Conservation (phyloP, 176 grass and related monocot genomes). For the Secale cereale region DNA sequence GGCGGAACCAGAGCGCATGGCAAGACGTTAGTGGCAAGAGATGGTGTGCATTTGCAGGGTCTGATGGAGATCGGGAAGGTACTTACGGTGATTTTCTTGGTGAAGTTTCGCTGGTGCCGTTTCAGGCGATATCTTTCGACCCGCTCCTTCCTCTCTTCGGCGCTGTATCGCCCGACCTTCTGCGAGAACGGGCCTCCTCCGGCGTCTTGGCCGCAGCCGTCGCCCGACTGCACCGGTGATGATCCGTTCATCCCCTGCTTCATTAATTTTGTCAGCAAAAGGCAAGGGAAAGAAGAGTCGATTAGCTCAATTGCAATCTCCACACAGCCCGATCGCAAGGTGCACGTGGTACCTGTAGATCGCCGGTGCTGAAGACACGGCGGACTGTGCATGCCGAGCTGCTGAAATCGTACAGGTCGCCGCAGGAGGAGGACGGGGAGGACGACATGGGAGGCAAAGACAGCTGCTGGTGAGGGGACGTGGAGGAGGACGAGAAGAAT, state of each 20-base stretch:
- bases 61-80: not conserved
- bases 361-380: conserved; percentile 80
- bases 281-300: not conserved
- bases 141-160: conserved; percentile 72
- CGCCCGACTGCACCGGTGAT: conserved; percentile 29
- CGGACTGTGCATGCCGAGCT: conserved; percentile 47
- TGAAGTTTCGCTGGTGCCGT: conserved; percentile 71
- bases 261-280: not conserved
- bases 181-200: conserved; percentile 29
- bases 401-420: conserved; percentile 60
- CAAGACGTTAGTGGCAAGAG: not conserved
- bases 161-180: conserved; percentile 62
- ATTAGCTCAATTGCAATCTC: not conserved
- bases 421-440: conserved; percentile 60
- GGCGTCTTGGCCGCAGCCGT: conserved; percentile 41
- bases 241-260: conserved; percentile 68
- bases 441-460: conserved; percentile 39
- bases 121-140: conserved; percentile 68
- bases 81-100: conserved; percentile 90
- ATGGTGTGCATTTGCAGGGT: not conserved
- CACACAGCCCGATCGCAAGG: not conserved
- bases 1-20: not conserved
- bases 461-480: conserved; percentile 29
- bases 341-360: conserved; percentile 57
- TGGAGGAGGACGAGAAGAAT: conserved; percentile 30